Conservation (phyloP, 2,329 filamentous ascomycete species). For the Dactylellina leptospora region DNA sequence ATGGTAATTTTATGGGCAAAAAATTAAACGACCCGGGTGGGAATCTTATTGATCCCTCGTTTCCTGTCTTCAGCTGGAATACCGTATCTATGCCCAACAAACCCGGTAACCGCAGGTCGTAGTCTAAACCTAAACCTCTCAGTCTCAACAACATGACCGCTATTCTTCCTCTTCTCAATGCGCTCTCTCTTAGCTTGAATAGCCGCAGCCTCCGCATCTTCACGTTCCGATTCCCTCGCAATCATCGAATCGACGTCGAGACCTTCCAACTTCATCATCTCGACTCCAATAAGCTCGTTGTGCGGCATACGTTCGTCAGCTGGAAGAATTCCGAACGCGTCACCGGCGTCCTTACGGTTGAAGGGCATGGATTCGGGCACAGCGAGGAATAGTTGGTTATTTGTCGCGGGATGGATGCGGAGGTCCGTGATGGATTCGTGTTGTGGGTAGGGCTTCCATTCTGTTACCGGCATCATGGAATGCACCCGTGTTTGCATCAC, state of each 20-base stretch:
- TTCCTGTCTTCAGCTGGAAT: conserved; percentile 71
- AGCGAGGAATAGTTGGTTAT: conserved; percentile 56
- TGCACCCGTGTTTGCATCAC: conserved; percentile 55
- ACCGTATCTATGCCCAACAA: conserved; percentile 71
- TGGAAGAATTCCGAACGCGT: conserved; percentile 64
- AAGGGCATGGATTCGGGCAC: conserved; percentile 57
- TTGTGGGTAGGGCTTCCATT: conserved; percentile 13
- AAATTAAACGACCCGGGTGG: conserved; percentile 65
- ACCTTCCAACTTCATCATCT: conserved; percentile 63
- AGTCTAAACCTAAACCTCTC: conserved; percentile 60
- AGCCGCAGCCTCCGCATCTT: conserved; percentile 61
- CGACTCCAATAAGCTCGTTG: conserved; percentile 69
- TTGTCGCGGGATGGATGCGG: conserved; percentile 55
- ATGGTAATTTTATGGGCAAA: not conserved
- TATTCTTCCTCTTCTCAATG: conserved; percentile 57
- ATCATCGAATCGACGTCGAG: conserved; percentile 59
- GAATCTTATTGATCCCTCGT: conserved; percentile 73
- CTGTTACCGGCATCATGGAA: conserved; percentile 56
- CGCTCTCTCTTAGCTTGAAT: conserved; percentile 63
- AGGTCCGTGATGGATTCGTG: conserved; percentile 63
- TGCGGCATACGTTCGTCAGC: conserved; percentile 71
- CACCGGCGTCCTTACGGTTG: conserved; percentile 56
- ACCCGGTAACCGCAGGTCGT: conserved; percentile 53
- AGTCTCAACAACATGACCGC: conserved; percentile 58
- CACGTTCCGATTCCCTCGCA: conserved; percentile 55